Evolutionary conservation across 83 land plant genomes (phyloP).

Genomic region (Thuja plicata): DNA sequence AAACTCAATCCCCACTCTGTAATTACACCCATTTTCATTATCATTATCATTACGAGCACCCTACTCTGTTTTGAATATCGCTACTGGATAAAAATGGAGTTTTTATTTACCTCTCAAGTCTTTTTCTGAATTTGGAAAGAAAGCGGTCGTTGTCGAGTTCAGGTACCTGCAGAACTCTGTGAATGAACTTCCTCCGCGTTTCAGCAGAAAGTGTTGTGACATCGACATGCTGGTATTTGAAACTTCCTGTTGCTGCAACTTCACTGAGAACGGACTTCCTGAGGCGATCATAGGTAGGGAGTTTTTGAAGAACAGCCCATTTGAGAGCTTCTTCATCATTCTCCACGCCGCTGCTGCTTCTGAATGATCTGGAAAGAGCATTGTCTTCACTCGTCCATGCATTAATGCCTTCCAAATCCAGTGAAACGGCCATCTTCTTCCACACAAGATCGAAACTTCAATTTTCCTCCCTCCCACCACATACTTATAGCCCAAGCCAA

Average conservation of each 20-base stretch:
- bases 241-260: background rate
- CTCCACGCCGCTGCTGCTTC: background rate
- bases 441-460: no score
- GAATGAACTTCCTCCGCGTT: slow-evolving; percentile 1
- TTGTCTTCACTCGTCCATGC: no score
- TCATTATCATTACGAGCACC: background rate
- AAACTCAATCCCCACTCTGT: slow-evolving; percentile 38
- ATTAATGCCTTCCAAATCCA: no score
- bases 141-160: slow-evolving; percentile 11
- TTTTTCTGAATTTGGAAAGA: slow-evolving; percentile 2
- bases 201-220: background rate
- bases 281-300: slow-evolving; percentile 11
- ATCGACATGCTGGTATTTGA: slow-evolving; percentile 14
- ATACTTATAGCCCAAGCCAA: no score
- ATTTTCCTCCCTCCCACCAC: no score
- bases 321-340: slow-evolving; percentile 14
- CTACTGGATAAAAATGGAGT: background rate
- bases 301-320: slow-evolving; percentile 21
- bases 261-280: slow-evolving; percentile 11
- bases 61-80: background rate
- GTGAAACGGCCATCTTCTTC: no score
- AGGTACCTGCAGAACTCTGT: background rate
- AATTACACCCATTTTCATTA: background rate
- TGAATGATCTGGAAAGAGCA: background rate
- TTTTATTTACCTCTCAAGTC: slow-evolving; percentile 2